Evolutionary conservation across 2,329 filamentous ascomycete genomes (phyloP).

Genomic region (Intubia oerlemansii): DNA sequence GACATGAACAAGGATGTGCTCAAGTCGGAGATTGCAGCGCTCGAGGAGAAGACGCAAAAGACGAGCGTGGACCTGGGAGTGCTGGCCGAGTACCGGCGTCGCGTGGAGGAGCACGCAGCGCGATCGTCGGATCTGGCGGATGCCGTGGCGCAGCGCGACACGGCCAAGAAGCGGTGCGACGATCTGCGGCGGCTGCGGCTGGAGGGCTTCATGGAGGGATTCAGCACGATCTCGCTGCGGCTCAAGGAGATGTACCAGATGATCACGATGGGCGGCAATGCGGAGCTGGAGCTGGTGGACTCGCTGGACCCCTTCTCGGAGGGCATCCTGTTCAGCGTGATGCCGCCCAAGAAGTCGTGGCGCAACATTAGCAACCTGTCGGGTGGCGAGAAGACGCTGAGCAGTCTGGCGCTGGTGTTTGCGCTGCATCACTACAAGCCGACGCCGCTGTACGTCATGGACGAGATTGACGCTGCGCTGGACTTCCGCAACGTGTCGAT

Average conservation of each 20-base stretch:
- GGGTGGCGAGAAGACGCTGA: constrained; percentile 93
- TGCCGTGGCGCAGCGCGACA: constrained; percentile 59
- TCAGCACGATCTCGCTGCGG: constrained; percentile 77
- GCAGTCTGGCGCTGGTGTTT: constrained; percentile 87
- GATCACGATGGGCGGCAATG: constrained; percentile 99
- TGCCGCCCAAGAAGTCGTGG: constrained; percentile 99
- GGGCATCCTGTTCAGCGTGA: constrained; percentile 90
- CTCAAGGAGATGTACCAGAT: constrained; percentile 99
- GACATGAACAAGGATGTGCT: constrained; percentile 42
- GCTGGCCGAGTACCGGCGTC: constrained; percentile 18
- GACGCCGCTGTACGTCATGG: constrained; percentile 96
- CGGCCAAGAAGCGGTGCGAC: constrained; percentile 79
- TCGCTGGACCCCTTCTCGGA: constrained; percentile 91
- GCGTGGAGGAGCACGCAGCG: constrained; percentile 18
- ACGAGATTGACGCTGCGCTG: constrained; percentile 94
- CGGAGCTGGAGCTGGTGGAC: constrained; percentile 91
- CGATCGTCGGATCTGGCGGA: constrained; percentile 59
- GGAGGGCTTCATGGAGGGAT: constrained; percentile 97
- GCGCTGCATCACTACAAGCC: constrained; percentile 96
- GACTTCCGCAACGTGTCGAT: constrained; percentile 98
- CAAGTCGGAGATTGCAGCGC: constrained; percentile 37
- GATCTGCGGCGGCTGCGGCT: constrained; percentile 76
- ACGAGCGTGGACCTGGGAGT: constrained; percentile 77
- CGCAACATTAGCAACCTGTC: constrained; percentile 96
- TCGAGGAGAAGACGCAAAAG: constrained; percentile 57